Evolutionary conservation across 306 rosid genomes (phyloP).

Genomic region (Corylus avellana): DNA sequence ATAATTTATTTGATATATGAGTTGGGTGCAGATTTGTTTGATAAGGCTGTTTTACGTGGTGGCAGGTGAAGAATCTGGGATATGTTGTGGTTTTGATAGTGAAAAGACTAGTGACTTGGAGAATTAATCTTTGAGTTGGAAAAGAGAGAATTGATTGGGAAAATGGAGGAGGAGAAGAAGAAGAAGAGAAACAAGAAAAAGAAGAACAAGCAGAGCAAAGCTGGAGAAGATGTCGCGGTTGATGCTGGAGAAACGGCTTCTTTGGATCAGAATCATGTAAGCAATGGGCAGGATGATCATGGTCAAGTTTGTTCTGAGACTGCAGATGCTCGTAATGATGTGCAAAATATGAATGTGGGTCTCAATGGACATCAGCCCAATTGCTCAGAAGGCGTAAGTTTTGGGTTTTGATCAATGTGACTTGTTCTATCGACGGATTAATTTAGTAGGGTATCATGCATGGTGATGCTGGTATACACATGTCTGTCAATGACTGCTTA

Average conservation of each 20-base stretch:
- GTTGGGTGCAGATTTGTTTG: constrained; percentile 1
- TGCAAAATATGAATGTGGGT: constrained; percentile 22
- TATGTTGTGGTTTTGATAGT: not conserved
- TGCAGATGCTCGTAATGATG: constrained; percentile 13
- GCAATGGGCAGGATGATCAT: constrained; percentile 37
- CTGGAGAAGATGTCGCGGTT: constrained; percentile 36
- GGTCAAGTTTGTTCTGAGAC: constrained; percentile 25
- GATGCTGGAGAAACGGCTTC: constrained; percentile 31
- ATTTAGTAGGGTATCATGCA: not conserved
- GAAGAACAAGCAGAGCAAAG: constrained; percentile 54
- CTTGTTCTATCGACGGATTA: not conserved
- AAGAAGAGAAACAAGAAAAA: constrained; percentile 59
- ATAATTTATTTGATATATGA: not conserved
- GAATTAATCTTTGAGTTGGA: not conserved
- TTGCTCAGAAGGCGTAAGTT: constrained; percentile 58
- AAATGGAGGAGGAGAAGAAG: constrained; percentile 67
- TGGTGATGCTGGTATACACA: not conserved
- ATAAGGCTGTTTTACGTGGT: constrained; percentile 18
- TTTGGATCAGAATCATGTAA: constrained; percentile 27
- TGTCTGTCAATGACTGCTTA: not conserved
- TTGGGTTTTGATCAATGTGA: constrained; percentile 13
- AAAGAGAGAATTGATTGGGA: constrained; percentile 24
- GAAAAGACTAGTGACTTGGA: constrained; percentile 19
- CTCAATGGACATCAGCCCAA: constrained; percentile 38
- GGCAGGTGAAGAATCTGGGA: not conserved